These are phyloP conservation scores for Didymella lethalis DNA, from an alignment of 2,329 filamentous ascomycete species.

Conservation along the genomic window DNA sequence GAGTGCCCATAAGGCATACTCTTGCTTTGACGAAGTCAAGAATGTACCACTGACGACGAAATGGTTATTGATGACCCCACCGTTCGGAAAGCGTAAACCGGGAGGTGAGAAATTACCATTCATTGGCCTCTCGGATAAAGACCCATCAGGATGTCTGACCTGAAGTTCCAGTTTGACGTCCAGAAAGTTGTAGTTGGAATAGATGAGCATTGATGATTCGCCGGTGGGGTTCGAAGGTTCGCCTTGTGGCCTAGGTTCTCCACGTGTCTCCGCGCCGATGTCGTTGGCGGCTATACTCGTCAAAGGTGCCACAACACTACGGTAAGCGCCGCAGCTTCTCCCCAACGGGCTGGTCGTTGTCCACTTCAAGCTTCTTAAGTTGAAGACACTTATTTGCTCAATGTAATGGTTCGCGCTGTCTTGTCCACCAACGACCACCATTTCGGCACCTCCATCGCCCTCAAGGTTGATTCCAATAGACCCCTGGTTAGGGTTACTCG, in stretches of 20 bases:
- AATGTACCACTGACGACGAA: constrained; percentile 98
- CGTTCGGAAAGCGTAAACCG: constrained; percentile 92
- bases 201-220: constrained; percentile 84
- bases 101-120: constrained; percentile 85
- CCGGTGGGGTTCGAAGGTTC: constrained; percentile 47
- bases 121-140: constrained; percentile 87
- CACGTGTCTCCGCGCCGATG: constrained; percentile 66
- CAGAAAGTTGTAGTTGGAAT: constrained; percentile 98
- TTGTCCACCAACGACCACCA: constrained; percentile 96
- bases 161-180: constrained; percentile 97
- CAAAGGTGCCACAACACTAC: constrained; percentile 90
- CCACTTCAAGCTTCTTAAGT: constrained; percentile 93
- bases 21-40: constrained; percentile 95
- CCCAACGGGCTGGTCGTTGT: constrained; percentile 86
- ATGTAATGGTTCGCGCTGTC: constrained; percentile 99
- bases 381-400: constrained; percentile 98
- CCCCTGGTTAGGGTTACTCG: constrained; percentile 84
- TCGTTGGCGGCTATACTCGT: constrained; percentile 69
- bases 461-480: constrained; percentile 88
- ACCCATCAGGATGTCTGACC: constrained; percentile 83
- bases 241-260: constrained; percentile 51
- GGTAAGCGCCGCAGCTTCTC: constrained; percentile 93
- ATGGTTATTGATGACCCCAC: constrained; percentile 92
- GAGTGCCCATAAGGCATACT: constrained; percentile 95
- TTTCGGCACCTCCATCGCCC: constrained; percentile 90